Evolutionary conservation across 1,284 basidiomycete genomes (phyloP), one percentile per base, ranked within the genome.

Genomic region (Stereum hirsutum): DNA sequence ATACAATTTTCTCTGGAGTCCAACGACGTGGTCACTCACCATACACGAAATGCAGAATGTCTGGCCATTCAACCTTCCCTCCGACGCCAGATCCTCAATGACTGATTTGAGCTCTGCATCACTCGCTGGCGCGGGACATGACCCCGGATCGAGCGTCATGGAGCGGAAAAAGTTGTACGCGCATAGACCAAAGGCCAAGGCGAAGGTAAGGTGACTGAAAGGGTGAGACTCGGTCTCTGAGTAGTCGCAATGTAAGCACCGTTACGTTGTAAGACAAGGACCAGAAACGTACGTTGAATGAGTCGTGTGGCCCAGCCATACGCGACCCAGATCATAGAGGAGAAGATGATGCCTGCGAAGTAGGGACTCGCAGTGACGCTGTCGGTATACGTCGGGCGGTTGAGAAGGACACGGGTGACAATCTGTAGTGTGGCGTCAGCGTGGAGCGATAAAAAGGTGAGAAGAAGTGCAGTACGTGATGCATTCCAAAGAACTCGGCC

Each of bases 21-120:
- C n/a, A 27, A 41, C 21, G 25, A 19, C 20, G 5, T 14, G 31
- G 6, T 8, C 30, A 14, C 71, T 36, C 49, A 78, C 81, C 88
- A 99, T 89, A 64, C 95, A 99, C 42, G 83, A 74, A 42, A 98
- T 87, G 59, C 96, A 99, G 63, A 96, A 98, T 10, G 89, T 92
- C 56, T 93, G 90, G 1, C 95, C 94, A 62, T 97, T 98, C 24
- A 99, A 65, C 24, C 83, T 70, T 3, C 92, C 92, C 53, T 85
- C 78, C 14, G 87, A 85, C 10, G 92, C 89, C 14, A 99, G 69
- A 23, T 91, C 88, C 57, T 96, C 92, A 40, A 97, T 83, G 36
- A 87, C 52, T 44, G 83, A 75, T 68, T 88, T 92, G 25, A 93
- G 64, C 58, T 95, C 91, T 32, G 75, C 79, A 50, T 90, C 86